These are phyloP conservation scores for Penicillium polonicum DNA, from an alignment of 2,329 filamentous ascomycete species.

Conservation along the genomic window DNA sequence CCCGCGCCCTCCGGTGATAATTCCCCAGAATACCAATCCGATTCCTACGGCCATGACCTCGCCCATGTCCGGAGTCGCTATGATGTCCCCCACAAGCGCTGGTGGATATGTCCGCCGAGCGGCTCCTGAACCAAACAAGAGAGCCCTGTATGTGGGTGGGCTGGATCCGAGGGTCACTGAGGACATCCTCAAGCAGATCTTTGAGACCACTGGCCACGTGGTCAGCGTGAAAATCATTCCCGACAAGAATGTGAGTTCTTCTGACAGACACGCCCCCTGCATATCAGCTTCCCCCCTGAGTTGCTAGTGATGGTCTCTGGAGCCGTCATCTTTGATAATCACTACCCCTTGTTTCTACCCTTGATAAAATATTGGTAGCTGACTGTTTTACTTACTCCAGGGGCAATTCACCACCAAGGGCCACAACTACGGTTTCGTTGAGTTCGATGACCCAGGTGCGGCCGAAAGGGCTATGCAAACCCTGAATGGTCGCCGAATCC, in stretches of 20 bases:
- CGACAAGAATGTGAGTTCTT: conserved; percentile 87
- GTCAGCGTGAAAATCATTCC: conserved; percentile 99
- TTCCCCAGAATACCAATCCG: conserved; percentile 93
- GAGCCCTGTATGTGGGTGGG: conserved; percentile 92
- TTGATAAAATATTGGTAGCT: not conserved
- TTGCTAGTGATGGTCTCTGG: not conserved
- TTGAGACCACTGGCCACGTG: conserved; percentile 97
- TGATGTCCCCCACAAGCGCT: conserved; percentile 82
- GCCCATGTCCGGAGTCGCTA: conserved; percentile 67
- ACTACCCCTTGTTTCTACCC: not conserved
- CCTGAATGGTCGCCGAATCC: conserved; percentile 89
- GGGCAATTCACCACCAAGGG: conserved; percentile 72
- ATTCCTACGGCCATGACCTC: conserved; percentile 91
- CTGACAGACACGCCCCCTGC: conserved; percentile 6
- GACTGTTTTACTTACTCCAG: not conserved
- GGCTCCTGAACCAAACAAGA: conserved; percentile 97
- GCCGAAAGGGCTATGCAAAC: conserved; percentile 97
- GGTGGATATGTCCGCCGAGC: conserved; percentile 82
- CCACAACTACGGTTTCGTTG: conserved; percentile 98
- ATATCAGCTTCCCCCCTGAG: conserved; percentile 6
- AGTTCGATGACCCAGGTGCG: conserved; percentile 95
- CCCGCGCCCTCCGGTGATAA: conserved; percentile 77
- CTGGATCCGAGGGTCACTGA: conserved; percentile 93
- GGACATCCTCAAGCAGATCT: conserved; percentile 94
- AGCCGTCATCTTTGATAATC: not conserved